A percentile compares a stretch with the other conserved stretches of the same genome.
phyloP scores from a whole-genome alignment of 352 stramenopile species.

The Phytopythium chamaehyphon region DNA sequence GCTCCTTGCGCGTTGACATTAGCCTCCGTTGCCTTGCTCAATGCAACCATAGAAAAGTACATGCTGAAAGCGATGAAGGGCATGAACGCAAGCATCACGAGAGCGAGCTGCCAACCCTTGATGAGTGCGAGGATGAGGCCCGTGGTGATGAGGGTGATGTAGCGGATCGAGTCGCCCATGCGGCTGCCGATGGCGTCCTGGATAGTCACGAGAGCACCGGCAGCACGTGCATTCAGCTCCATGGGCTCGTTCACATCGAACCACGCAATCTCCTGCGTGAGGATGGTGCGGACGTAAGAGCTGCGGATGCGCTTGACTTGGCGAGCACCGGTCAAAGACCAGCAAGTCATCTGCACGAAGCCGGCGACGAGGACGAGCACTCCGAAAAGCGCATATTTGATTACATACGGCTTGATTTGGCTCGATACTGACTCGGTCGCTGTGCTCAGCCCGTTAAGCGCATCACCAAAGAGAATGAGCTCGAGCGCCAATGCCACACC shows the following conservation, averaged over 20 bases:
- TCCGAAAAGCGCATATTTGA: not conserved
- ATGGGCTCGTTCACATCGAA: constrained; percentile 27
- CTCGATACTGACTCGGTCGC: not conserved
- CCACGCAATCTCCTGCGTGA: constrained; percentile 24
- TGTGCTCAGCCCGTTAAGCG: constrained; percentile 12
- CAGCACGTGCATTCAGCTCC: constrained; percentile 21
- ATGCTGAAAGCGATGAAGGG: constrained; percentile 27
- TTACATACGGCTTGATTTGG: not conserved
- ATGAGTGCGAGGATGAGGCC: constrained; percentile 42
- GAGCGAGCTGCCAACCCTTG: constrained; percentile 49
- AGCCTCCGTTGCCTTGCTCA: constrained; percentile 8
- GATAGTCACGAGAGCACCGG: constrained; percentile 30
- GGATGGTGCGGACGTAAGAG: constrained; percentile 15
- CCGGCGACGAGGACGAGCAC: constrained; percentile 9
- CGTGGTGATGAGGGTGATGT: constrained; percentile 21
- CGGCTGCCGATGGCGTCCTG: constrained; percentile 43
- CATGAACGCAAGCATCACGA: constrained; percentile 44
- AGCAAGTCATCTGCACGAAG: constrained; percentile 21
- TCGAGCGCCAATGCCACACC: constrained; percentile 11
- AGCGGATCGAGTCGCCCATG: constrained; percentile 36
- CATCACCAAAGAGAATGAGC: constrained; percentile 18
- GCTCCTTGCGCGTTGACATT: constrained; percentile 28
- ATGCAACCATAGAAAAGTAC: constrained; percentile 13
- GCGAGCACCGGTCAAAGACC: constrained; percentile 17
- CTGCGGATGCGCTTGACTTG: constrained; percentile 23